Conservation (phyloP, 805 yeast genomes). For the Scheffersomyces ergatensis region DNA sequence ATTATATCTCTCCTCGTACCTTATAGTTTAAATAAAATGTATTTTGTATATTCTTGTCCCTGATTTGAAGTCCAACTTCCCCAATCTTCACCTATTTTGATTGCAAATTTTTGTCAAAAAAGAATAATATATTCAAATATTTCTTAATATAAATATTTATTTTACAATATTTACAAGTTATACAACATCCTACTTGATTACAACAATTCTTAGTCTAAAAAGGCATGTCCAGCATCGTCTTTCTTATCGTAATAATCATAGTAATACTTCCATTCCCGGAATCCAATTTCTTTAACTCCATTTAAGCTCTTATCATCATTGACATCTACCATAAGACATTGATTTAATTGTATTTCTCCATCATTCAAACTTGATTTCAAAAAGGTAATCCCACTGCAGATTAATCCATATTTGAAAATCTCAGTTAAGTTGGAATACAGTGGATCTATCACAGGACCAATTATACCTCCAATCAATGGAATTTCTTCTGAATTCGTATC, state of each 20-base stretch:
- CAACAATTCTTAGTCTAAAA: not conserved
- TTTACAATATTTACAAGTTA: no score
- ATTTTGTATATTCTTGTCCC: no score
- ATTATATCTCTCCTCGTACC: no score
- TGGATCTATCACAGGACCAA: conserved; percentile 54
- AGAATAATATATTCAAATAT: no score
- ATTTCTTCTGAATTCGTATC: conserved; percentile 1
- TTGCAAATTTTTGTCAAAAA: no score
- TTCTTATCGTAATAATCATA: conserved; percentile 31
- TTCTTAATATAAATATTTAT: no score
- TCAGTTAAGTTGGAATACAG: conserved; percentile 50
- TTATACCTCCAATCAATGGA: conserved; percentile 46
- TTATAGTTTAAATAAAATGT: no score
- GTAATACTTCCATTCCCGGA: conserved; percentile 35
- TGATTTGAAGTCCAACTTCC: no score
- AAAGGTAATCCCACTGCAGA: conserved; percentile 53
- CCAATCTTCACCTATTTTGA: no score
- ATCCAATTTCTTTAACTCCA: conserved; percentile 44
- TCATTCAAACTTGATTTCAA: conserved; percentile 34
- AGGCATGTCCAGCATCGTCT: conserved; percentile 4
- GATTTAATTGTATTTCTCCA: conserved; percentile 21
- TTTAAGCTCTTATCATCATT: conserved; percentile 28
- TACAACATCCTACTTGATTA: no score
- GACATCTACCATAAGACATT: conserved; percentile 37
- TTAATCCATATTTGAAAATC: conserved; percentile 54